These are phyloP conservation scores for Jamesozyma piceae DNA, from an alignment of 805 yeast genomes.

Conservation along the genomic window DNA sequence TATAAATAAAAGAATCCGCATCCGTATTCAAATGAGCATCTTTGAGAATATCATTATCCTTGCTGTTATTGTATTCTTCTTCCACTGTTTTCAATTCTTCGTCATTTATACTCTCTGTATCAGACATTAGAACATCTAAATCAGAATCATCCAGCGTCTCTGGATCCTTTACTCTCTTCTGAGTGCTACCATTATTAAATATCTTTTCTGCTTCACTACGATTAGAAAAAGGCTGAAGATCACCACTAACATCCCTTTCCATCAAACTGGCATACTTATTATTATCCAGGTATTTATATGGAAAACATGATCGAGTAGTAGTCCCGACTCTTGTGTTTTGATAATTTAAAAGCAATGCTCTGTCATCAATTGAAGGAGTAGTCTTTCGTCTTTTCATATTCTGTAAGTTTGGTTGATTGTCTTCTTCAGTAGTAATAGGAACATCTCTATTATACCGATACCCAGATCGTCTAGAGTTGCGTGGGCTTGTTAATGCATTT, in stretches of 20 bases:
- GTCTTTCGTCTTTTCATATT: not conserved
- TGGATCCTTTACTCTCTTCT: slow-evolving; percentile 12
- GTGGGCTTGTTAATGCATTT: not conserved
- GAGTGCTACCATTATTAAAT: not conserved
- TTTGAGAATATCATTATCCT: not conserved
- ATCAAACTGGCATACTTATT: not conserved
- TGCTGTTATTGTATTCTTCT: not conserved
- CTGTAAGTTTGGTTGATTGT: not conserved
- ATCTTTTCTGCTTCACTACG: not conserved
- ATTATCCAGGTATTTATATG: slow-evolving; percentile 2
- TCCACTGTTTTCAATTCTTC: not conserved
- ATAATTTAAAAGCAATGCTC: not conserved
- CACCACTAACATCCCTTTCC: not conserved
- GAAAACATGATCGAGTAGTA: slow-evolving; percentile 4
- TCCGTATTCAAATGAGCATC: not conserved
- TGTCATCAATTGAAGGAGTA: not conserved
- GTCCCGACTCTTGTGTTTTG: slow-evolving; percentile 1
- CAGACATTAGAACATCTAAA: slow-evolving; percentile 13
- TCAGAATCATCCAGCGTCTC: slow-evolving; percentile 26
- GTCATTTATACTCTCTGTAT: not conserved
- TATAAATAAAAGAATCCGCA: not conserved
- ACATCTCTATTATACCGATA: not conserved
- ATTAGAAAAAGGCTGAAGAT: not conserved
- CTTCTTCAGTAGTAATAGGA: not conserved
- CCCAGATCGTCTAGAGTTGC: not conserved